Evolutionary conservation across 2,329 filamentous ascomycete genomes (phyloP).

Genomic region (Pseudopithomyces chartarum): DNA sequence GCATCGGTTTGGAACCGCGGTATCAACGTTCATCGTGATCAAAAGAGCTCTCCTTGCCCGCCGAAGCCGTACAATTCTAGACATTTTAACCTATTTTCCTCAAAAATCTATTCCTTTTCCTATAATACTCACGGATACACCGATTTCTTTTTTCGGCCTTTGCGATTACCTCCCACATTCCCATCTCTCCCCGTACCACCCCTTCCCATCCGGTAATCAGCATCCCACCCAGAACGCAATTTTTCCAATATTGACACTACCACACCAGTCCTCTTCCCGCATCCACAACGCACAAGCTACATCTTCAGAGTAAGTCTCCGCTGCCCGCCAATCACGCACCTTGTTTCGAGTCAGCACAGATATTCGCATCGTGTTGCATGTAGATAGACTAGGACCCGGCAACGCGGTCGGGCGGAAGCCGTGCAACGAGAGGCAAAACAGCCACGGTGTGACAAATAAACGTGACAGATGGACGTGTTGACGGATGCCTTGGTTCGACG

Average conservation of each 20-base stretch:
- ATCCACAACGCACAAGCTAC: neutral
- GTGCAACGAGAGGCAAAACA: neutral
- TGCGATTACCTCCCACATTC: neutral
- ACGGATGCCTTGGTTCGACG: slow-evolving; percentile 4
- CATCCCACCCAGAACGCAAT: neutral
- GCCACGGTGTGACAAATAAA: slow-evolving; percentile 6
- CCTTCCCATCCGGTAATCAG: neutral
- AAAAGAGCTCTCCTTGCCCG: no score
- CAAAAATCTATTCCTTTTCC: no score
- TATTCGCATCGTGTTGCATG: neutral
- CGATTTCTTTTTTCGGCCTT: no score
- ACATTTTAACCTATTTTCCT: no score
- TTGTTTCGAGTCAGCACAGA: neutral
- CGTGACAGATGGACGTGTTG: neutral
- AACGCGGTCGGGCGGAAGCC: neutral
- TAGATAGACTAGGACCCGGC: neutral
- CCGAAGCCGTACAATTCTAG: no score
- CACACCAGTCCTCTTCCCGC: neutral
- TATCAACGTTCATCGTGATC: no score
- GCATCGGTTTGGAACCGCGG: no score
- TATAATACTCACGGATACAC: no score
- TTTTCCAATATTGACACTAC: slow-evolving; percentile 9
- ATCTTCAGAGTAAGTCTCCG: neutral
- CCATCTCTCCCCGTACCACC: slow-evolving; percentile 5
- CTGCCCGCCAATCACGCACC: slow-evolving; percentile 1